These are phyloP conservation scores for Polyplosphaeria fusca DNA, from an alignment of 495 filamentous ascomycete genomes.

Conservation along the genomic window DNA sequence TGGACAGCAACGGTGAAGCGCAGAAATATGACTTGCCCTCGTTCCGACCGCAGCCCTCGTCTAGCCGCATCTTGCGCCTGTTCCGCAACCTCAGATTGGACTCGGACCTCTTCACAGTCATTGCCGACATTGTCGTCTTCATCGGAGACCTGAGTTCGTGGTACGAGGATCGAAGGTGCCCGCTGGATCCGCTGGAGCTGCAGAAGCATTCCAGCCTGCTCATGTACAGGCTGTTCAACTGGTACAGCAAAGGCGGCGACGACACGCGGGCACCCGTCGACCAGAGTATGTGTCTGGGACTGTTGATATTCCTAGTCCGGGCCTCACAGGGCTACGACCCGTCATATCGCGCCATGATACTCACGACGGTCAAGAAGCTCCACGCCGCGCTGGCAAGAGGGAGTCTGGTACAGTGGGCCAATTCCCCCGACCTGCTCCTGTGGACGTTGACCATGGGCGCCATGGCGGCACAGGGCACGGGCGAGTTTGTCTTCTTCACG, in stretches of 20 bases:
- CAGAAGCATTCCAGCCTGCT: slow-evolving; percentile 30
- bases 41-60: slow-evolving; percentile 16
- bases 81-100: slow-evolving; percentile 21
- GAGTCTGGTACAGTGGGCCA: slow-evolving; percentile 15
- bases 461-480: slow-evolving; percentile 19
- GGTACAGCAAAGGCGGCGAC: slow-evolving; percentile 14
- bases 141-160: slow-evolving; percentile 16
- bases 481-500: slow-evolving; percentile 22
- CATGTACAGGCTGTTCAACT: slow-evolving; percentile 26
- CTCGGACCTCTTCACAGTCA: slow-evolving; percentile 20
- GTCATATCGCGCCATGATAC: slow-evolving; percentile 12
- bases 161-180: slow-evolving; percentile 22
- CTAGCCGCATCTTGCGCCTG: slow-evolving; percentile 11
- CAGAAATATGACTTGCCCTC: slow-evolving; percentile 25
- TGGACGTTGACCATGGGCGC: slow-evolving; percentile 32
- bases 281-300: slow-evolving; percentile 25
- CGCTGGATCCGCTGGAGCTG: slow-evolving; percentile 31
- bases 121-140: slow-evolving; percentile 17
- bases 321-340: slow-evolving; percentile 5
- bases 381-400: slow-evolving; percentile 9
- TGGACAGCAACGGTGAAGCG: slow-evolving; percentile 19
- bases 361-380: slow-evolving; percentile 19
- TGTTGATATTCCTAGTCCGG: slow-evolving; percentile 22
- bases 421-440: slow-evolving; percentile 21
- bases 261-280: slow-evolving; percentile 16